Conservation (phyloP, 2,329 filamentous ascomycete genomes). For the Fusarium keratoplasticum region DNA sequence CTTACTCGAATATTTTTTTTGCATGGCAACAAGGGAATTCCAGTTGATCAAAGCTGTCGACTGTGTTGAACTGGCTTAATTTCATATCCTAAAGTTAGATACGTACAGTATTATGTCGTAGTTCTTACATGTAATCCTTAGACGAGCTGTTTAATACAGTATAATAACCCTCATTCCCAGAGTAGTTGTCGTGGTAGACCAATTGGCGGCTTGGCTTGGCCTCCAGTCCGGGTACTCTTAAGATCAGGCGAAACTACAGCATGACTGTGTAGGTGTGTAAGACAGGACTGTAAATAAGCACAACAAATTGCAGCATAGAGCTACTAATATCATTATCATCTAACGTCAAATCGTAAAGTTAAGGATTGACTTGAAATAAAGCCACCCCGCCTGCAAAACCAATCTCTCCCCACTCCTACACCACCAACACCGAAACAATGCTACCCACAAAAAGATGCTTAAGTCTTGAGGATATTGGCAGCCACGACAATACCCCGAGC, state of each 20-base stretch:
- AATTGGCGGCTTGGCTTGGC: too few relatives aligned
- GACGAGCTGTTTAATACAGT: too few relatives aligned
- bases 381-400: neutral
- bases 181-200: too few relatives aligned
- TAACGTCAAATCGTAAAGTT: neutral
- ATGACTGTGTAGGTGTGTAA: neutral
- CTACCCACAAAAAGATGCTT: neutral
- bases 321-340: neutral
- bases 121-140: too few relatives aligned
- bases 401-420: neutral
- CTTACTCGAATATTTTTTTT: too few relatives aligned
- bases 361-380: neutral
- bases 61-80: too few relatives aligned
- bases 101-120: too few relatives aligned
- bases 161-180: too few relatives aligned
- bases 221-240: too few relatives aligned
- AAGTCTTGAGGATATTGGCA: constrained; percentile 49
- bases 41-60: too few relatives aligned
- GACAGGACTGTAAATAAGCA: neutral
- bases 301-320: neutral
- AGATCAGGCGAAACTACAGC: neutral
- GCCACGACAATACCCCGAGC: constrained; percentile 50
- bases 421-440: neutral
- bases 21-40: too few relatives aligned
- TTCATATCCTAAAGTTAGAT: too few relatives aligned